Evolutionary conservation across 2,329 filamentous ascomycete species (phyloP), one percentile per base, ranked within the genome.

Genomic region (Leptographium flavum): DNA sequence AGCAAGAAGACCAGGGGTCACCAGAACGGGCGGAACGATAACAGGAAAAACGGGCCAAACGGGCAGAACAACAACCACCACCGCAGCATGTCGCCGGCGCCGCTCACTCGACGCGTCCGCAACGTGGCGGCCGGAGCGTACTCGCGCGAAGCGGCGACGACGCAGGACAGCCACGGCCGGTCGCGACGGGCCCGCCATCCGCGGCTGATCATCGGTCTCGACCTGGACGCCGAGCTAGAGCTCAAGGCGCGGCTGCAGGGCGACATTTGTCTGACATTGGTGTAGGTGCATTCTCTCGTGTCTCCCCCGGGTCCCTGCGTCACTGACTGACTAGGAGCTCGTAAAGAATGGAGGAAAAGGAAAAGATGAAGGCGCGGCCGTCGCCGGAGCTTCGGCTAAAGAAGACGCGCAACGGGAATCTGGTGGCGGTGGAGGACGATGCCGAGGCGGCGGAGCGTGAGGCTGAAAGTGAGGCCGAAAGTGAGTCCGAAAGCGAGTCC

Each of bases 231-330:
- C 42, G 81, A 87, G 61, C 77, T 88, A 53, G 76, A 86, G 61
- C 66, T 88, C 47, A 87, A 86, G 67, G 82, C 83, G n/a, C 79
- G 76, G 60, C 82, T 88, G 47, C 74, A 85, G 54, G 83, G 83
- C 51, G 83, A 87, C 64, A 60, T 87, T 51, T 84, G 80, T 3
- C 60, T 87, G 50, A 76, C 74, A 45, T 66, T 87, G 55, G 75
- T 83, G 82, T 86, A 70, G 58, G 64, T 58, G 6, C 7, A 30
- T 30, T n/a, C 19, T n/a, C 14, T n/a, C n/a, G 19, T 14, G 11
- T 33, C 5, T 14, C 25, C 30, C 28, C 32, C n/a, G n/a, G n/a
- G n/a, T 10, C 30, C 15, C 25, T 22, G 27, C 32, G 9, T 7
- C 9, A 5, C 33, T 39, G 32, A 30, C 33, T 45, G 25, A 45